Conservation (phyloP, 495 filamentous ascomycete genomes). For the Hypoxylon rickii region DNA sequence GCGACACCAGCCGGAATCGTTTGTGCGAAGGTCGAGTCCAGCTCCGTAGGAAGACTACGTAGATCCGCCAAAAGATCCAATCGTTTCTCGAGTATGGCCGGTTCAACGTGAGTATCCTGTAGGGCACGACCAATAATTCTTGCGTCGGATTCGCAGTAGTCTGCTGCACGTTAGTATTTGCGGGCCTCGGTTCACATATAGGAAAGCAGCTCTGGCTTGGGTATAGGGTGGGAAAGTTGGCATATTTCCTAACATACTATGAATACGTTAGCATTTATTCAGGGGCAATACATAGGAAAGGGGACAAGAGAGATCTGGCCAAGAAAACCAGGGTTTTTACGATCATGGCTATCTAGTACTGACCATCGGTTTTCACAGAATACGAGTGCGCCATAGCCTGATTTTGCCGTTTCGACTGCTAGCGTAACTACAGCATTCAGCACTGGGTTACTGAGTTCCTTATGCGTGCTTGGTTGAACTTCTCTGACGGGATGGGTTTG, state of each 20-base stretch:
- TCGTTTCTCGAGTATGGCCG: conserved; percentile 59
- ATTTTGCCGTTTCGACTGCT: conserved; percentile 65
- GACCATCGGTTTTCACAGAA: conserved; percentile 71
- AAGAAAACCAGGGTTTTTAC: background rate
- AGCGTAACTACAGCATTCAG: conserved; percentile 73
- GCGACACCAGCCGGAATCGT: conserved; percentile 70
- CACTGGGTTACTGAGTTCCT: conserved; percentile 65
- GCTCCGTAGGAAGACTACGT: conserved; percentile 65
- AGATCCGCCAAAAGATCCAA: conserved; percentile 71
- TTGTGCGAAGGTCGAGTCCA: conserved; percentile 69
- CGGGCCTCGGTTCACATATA: background rate
- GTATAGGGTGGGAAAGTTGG: background rate
- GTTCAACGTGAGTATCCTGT: conserved; percentile 50
- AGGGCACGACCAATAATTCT: conserved; percentile 65
- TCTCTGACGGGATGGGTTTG: conserved; percentile 47
- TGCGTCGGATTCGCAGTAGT: conserved; percentile 67
- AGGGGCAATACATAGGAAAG: background rate
- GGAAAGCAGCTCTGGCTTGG: no score
- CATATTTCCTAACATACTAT: conserved; percentile 17
- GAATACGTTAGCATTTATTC: conserved; percentile 11
- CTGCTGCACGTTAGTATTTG: conserved; percentile 16
- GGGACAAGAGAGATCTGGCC: no score
- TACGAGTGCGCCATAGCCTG: conserved; percentile 73
- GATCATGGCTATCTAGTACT: background rate
- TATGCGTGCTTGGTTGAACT: conserved; percentile 59